Evolutionary conservation across 163 green algal genomes (phyloP).

Genomic region (Botryococcus braunii): DNA sequence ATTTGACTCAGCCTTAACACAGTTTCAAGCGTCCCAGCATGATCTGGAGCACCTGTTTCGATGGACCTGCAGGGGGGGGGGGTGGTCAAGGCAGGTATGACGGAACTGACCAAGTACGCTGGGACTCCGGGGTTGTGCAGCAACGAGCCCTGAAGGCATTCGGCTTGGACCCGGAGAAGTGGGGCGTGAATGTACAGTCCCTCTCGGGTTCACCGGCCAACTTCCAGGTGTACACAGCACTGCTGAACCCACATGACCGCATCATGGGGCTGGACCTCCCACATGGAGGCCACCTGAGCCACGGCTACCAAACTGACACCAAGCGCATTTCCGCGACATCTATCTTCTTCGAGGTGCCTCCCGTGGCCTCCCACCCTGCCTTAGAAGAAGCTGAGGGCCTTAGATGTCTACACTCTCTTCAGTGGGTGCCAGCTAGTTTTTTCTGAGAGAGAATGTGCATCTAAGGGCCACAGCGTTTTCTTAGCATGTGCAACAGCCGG

Average conservation of each 20-base stretch:
- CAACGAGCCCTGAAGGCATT: constrained; percentile 91
- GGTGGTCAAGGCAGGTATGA: too few relatives aligned
- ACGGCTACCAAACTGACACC: constrained; percentile 96
- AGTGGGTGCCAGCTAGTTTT: too few relatives aligned
- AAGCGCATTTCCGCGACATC: constrained; percentile 97
- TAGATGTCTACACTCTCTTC: too few relatives aligned
- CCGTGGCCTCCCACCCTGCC: too few relatives aligned
- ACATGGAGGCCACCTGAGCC: constrained; percentile 92
- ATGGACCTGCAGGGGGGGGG: too few relatives aligned
- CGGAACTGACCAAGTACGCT: background rate
- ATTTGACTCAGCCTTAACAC: too few relatives aligned
- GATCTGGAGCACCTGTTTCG: too few relatives aligned
- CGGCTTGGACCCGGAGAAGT: constrained; percentile 83
- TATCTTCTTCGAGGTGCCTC: constrained; percentile 91
- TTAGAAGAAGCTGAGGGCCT: too few relatives aligned
- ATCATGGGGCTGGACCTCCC: constrained; percentile 98
- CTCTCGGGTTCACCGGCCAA: constrained; percentile 91
- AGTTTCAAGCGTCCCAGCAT: too few relatives aligned
- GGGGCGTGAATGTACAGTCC: constrained; percentile 96
- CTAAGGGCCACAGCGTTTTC: too few relatives aligned
- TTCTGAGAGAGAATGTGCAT: too few relatives aligned
- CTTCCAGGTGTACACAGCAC: constrained; percentile 95
- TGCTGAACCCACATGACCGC: constrained; percentile 94
- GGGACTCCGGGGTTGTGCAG: constrained; percentile 36
- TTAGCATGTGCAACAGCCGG: too few relatives aligned